These are phyloP conservation scores for Cicer yamashitae DNA, from an alignment of 306 rosid species.

Conservation along the genomic window DNA sequence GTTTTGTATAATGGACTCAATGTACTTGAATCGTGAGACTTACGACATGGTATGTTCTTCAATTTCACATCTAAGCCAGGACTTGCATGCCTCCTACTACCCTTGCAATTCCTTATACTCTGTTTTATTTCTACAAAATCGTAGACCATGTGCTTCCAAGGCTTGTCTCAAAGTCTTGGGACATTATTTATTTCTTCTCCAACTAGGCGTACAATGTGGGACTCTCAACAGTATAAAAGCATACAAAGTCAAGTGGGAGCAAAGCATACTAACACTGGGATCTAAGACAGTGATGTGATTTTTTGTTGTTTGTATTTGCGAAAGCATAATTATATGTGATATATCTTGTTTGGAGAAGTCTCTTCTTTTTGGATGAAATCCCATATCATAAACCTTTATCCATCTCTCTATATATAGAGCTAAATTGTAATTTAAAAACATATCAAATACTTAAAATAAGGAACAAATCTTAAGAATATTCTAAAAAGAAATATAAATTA, in stretches of 20 bases:
- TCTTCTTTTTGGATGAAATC: too few species aligned
- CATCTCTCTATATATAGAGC: too few species aligned
- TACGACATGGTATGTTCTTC: conserved; percentile 1
- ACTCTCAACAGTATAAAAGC: background rate
- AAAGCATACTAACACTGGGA: background rate
- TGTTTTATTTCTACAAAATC: background rate
- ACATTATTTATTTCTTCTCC: background rate
- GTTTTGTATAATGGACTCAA: conserved; percentile 12
- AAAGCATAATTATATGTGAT: too few species aligned
- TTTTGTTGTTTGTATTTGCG: too few species aligned
- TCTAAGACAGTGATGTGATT: too few species aligned
- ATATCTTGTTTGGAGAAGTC: too few species aligned
- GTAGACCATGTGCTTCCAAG: background rate
- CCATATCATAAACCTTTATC: too few species aligned
- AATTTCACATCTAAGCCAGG: conserved; percentile 6
- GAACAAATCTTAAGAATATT: too few species aligned
- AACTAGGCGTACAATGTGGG: background rate
- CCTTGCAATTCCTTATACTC: background rate
- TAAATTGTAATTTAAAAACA: too few species aligned
- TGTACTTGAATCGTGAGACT: background rate
- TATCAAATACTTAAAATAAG: too few species aligned
- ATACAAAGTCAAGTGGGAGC: background rate
- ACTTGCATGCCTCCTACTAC: background rate
- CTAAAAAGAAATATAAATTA: too few species aligned
- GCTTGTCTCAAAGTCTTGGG: background rate